A percentile compares a stretch with the other conserved stretches of the same genome.
These are phyloP conservation scores for Candolleomyces efflorescens DNA, from an alignment of 768 basidiomycete species.

Conservation along the genomic window DNA sequence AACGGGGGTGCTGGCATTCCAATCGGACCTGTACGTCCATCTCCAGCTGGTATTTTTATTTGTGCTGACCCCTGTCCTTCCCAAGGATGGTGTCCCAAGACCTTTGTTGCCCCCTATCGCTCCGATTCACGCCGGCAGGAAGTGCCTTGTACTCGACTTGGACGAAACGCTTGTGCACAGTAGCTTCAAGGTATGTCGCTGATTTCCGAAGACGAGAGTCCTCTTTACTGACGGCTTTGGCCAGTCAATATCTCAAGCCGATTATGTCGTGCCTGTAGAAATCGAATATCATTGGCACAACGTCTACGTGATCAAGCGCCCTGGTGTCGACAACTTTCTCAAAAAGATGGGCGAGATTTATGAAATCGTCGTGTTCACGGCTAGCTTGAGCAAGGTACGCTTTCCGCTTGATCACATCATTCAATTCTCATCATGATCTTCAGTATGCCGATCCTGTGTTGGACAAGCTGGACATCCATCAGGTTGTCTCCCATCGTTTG, in stretches of 20 bases:
- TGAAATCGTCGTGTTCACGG: slow-evolving; percentile 97
- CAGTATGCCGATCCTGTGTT: slow-evolving; percentile 99
- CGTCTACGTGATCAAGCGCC: slow-evolving; percentile 98
- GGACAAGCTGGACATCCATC: slow-evolving; percentile 92
- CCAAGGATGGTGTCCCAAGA: slow-evolving; percentile 78
- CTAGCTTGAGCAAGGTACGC: slow-evolving; percentile 91
- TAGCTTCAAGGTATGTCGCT: slow-evolving; percentile 83
- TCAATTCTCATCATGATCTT: slow-evolving; percentile 9
- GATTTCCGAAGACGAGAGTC: background rate
- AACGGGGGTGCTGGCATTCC: slow-evolving; percentile 95
- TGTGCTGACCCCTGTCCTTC: background rate
- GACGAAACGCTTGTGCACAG: slow-evolving; percentile 97
- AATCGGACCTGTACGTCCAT: slow-evolving; percentile 70
- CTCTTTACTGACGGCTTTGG: slow-evolving; percentile 11
- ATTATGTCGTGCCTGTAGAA: slow-evolving; percentile 98
- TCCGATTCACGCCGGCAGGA: slow-evolving; percentile 78
- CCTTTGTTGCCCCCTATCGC: slow-evolving; percentile 86
- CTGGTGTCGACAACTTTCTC: slow-evolving; percentile 95
- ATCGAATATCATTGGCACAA: slow-evolving; percentile 99
- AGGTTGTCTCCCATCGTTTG: slow-evolving; percentile 88
- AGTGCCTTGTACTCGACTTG: slow-evolving; percentile 94
- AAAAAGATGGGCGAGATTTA: slow-evolving; percentile 99
- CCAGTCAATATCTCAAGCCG: slow-evolving; percentile 90
- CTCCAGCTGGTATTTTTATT: slow-evolving; percentile 1
- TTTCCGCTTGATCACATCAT: background rate